Base-by-base conservation (phyloP, 2,329 filamentous ascomycete genomes). In the Pseudonectria foliicola region DNA sequence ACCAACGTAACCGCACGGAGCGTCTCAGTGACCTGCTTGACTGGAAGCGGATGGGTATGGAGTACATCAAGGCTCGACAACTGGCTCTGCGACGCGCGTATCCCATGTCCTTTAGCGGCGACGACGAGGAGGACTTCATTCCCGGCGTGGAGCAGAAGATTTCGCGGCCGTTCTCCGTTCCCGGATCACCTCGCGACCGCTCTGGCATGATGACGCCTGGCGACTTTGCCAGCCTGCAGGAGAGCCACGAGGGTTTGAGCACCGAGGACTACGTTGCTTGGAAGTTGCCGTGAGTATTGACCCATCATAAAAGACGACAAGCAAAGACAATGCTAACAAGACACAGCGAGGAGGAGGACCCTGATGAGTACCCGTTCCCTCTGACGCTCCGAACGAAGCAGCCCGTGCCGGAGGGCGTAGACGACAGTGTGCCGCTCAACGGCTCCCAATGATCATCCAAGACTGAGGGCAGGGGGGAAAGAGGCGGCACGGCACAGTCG, bases 41-140 rank as follows among this genome's bases (percentile, higher is more conserved):
- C 66, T 98, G 92, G 92, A 96, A 96, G 75, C 77, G 92, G 32
- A 98, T 98, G 92, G 92, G 92, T 14, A 82, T 96, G 81, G 92
- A 98, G 65, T 98, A 98, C 57, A 87, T 95, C 66, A 98, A 96
- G 71, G 92, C 92, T 24, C 79, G 92, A 31, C 92, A 96, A 62
- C 66, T 98, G 54, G 92, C 92, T 15, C 70, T 98, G 44, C 75
- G 92, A 53, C 77, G 92, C 62, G 92, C 92, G 13, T 98, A 96
- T 62, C 90, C 92, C 32, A 72, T 74, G 34, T 90, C 87, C 3
- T 98, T 95, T 59, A 73, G 77, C 28, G 76, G 79, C 35, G 84
- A 89, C 10, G 83, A 87, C 35, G 82, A 87, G 39, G 85, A 85
- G 44, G 85, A 92, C 57, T 92, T 89, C 64, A 95, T 96, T 54